A percentile compares a stretch with the other conserved stretches of the same genome.
These are phyloP conservation scores for Auriscalpium microsporum DNA, from an alignment of 768 basidiomycete genomes.

Conservation along the genomic window DNA sequence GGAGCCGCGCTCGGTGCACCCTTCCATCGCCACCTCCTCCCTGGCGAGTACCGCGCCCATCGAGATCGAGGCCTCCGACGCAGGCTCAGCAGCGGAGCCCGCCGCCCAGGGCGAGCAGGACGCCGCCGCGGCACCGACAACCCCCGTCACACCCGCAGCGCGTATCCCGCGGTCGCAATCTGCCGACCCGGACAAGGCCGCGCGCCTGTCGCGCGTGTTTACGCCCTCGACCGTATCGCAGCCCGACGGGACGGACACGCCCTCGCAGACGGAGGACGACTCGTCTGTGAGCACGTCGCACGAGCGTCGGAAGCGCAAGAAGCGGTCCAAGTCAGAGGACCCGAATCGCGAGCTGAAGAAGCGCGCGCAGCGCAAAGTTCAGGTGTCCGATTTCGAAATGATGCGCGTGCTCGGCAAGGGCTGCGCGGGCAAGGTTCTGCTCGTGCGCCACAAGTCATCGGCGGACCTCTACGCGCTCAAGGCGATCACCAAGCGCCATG, in stretches of 20 bases:
- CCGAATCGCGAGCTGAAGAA: constrained; percentile 46
- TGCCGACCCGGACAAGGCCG: constrained; percentile 62
- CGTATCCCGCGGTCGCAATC: constrained; percentile 75
- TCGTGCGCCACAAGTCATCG: constrained; percentile 75
- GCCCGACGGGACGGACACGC: constrained; percentile 13
- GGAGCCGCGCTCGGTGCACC: constrained; percentile 3
- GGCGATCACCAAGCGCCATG: constrained; percentile 96
- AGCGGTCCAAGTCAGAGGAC: constrained; percentile 40
- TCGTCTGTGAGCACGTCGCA: constrained; percentile 58
- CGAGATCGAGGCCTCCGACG: background rate
- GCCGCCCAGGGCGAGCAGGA: constrained; percentile 9
- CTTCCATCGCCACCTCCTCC: constrained; percentile 1
- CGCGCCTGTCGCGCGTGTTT: constrained; percentile 51
- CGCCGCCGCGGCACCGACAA: constrained; percentile 15
- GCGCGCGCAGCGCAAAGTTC: constrained; percentile 56
- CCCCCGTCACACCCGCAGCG: constrained; percentile 21
- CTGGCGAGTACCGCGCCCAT: background rate
- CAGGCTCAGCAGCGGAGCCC: background rate
- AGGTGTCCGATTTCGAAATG: constrained; percentile 93
- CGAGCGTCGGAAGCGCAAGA: constrained; percentile 37
- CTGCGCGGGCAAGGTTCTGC: constrained; percentile 92
- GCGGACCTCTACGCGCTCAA: constrained; percentile 84
- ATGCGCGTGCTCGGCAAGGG: constrained; percentile 95
- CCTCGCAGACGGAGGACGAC: constrained; percentile 46
- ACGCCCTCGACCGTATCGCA: constrained; percentile 37